phyloP scores from a whole-genome alignment of 2,329 filamentous ascomycete species.

The Fusarium xylarioides region DNA sequence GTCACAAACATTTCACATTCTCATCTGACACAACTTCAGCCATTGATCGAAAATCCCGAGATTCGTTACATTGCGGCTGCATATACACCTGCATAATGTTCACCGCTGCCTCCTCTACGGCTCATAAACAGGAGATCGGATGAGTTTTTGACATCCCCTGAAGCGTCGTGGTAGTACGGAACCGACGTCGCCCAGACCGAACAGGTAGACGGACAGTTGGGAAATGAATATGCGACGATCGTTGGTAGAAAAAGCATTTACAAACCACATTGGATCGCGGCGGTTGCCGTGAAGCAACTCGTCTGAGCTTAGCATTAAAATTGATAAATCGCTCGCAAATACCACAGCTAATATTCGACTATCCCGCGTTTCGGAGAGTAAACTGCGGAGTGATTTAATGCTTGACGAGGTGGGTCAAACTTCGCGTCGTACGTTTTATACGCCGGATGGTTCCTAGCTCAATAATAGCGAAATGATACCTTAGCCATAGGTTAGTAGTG shows the following conservation, averaged over 20 bases:
- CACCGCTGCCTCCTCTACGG: neutral
- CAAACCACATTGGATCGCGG: neutral
- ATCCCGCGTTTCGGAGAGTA: neutral
- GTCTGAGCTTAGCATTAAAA: conserved; percentile 1
- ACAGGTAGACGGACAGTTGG: neutral
- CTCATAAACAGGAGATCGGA: neutral
- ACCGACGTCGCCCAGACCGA: neutral
- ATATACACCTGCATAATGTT: neutral
- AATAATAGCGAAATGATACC: neutral
- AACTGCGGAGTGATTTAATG: neutral
- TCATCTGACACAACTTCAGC: neutral
- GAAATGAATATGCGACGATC: conserved; percentile 6
- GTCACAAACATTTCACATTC: conserved; percentile 30
- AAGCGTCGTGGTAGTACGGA: neutral
- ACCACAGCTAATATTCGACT: neutral
- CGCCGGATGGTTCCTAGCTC: neutral
- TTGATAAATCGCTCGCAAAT: neutral
- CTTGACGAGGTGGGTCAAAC: neutral
- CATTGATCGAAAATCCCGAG: neutral
- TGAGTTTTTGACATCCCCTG: neutral
- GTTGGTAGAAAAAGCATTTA: neutral
- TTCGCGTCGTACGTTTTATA: neutral
- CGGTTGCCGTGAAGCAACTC: neutral
- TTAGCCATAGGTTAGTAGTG: neutral
- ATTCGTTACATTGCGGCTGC: neutral